Conservation (phyloP, 2,329 filamentous ascomycete genomes). For the Ophiostoma triangulosporum region DNA sequence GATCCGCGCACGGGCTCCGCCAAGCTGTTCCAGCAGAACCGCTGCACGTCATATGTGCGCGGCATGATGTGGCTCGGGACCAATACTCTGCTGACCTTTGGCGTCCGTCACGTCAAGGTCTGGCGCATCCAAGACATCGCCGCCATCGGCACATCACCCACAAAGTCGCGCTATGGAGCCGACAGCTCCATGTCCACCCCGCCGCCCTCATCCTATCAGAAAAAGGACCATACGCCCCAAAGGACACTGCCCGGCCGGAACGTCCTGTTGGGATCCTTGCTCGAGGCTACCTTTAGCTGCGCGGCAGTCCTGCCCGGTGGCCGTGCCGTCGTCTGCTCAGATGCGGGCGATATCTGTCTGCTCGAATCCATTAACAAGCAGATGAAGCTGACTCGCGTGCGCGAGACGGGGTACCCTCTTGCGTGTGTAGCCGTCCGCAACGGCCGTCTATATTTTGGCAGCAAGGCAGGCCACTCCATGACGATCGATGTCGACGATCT, state of each 20-base stretch:
- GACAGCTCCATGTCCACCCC: conserved; percentile 29
- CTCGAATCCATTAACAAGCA: conserved; percentile 63
- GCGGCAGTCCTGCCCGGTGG: conserved; percentile 57
- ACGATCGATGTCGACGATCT: conserved; percentile 38
- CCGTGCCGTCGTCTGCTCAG: conserved; percentile 72
- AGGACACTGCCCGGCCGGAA: conserved; percentile 77
- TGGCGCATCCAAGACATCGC: conserved; percentile 68
- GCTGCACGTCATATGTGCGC: conserved; percentile 76
- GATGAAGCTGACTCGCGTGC: conserved; percentile 55
- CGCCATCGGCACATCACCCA: conserved; percentile 30
- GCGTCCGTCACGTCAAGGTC: conserved; percentile 82
- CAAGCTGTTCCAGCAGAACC: conserved; percentile 70
- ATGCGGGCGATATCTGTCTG: conserved; percentile 79
- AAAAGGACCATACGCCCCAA: conserved; percentile 22
- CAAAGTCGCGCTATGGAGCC: conserved; percentile 43
- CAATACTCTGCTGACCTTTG: conserved; percentile 67
- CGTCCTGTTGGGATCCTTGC: conserved; percentile 65
- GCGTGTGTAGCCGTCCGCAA: conserved; percentile 51
- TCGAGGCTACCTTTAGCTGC: conserved; percentile 75
- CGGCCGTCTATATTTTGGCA: conserved; percentile 51
- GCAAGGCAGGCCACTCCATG: conserved; percentile 47
- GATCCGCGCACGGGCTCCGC: conserved; percentile 71
- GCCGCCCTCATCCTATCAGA: conserved; percentile 20
- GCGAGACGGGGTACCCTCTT: conserved; percentile 53
- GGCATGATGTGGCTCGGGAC: conserved; percentile 86